phyloP scores from a whole-genome alignment of 257 asterid genomes.

The Solanum paucissectum region DNA sequence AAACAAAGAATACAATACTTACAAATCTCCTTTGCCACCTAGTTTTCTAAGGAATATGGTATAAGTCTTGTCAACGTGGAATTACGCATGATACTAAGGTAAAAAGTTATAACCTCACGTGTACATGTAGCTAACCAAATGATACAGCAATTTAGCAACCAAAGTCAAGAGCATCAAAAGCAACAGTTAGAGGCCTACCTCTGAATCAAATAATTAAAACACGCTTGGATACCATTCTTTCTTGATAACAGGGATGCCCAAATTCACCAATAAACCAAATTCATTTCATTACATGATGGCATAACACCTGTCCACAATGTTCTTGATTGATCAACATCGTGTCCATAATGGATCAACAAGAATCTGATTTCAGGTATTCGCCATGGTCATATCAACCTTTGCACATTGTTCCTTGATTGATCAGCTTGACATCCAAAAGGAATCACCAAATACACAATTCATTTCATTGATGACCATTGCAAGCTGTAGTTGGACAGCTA shows the following conservation, averaged over 20 bases:
- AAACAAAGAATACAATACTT: not conserved
- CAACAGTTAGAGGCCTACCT: not conserved
- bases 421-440: not conserved
- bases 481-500: not conserved
- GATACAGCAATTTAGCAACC: not conserved
- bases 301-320: not conserved
- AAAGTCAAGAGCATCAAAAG: not conserved
- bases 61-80: not conserved
- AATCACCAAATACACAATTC: not conserved
- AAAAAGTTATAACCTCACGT: not conserved
- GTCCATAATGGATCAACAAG: not conserved
- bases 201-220: not conserved
- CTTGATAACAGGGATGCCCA: not conserved
- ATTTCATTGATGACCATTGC: not conserved
- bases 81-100: not conserved
- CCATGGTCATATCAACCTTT: not conserved
- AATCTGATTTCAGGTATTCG: not conserved
- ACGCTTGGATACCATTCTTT: not conserved
- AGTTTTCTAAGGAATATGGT: not conserved
- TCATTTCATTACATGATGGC: not conserved
- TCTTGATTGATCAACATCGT: not conserved
- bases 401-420: not conserved
- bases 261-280: not conserved
- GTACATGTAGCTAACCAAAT: not conserved
- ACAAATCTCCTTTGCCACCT: not conserved